Evolutionary conservation across 176 grass and related monocot species (phyloP).

Genomic region (Aegilops umbellulata): DNA sequence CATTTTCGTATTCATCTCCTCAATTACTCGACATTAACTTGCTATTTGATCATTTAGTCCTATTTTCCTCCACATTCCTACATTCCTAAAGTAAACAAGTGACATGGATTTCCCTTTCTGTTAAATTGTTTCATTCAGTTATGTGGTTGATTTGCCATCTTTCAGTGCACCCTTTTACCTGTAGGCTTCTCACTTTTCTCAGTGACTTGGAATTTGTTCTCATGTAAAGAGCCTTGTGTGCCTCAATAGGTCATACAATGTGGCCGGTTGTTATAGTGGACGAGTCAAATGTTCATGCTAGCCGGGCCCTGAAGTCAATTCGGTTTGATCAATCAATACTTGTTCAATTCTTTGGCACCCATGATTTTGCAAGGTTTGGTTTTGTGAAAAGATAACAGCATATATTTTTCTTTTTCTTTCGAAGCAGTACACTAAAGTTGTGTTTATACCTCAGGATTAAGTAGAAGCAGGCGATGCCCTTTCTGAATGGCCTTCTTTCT

Average conservation of each 20-base stretch:
- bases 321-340: conserved; percentile 65
- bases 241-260: conserved; percentile 91
- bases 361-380: conserved; percentile 97
- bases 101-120: background rate
- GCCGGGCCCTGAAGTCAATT: conserved; percentile 57
- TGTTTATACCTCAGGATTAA: no score
- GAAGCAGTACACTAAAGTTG: no score
- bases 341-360: conserved; percentile 97
- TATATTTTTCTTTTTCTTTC: no score
- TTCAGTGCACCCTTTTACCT: background rate
- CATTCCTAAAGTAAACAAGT: no score
- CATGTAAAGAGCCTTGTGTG: conserved; percentile 22
- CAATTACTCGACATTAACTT: no score
- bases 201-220: conserved; percentile 8
- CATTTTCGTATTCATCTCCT: no score
- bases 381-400: conserved; percentile 25
- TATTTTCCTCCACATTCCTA: no score
- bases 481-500: no score
- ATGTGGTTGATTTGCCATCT: background rate
- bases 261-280: conserved; percentile 91
- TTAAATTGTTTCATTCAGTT: background rate
- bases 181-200: background rate
- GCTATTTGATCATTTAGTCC: no score
- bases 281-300: conserved; percentile 67
- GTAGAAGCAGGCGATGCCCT: no score